Evolutionary conservation across 1,284 basidiomycete genomes (phyloP), one percentile per base, ranked within the genome.

Genomic region (Mycena citricolor): DNA sequence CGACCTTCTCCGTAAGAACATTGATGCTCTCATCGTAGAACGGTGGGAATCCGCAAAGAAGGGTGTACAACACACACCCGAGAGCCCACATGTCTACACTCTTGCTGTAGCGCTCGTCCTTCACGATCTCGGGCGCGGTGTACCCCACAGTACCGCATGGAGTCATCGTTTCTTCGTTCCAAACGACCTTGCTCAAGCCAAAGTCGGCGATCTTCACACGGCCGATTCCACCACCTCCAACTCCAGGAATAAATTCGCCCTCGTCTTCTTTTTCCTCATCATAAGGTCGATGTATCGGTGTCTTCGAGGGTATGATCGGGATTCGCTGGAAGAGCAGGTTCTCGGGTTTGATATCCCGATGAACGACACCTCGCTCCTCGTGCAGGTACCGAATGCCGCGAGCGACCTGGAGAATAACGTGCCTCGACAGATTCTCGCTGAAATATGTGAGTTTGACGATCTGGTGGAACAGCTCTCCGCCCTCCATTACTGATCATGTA

Each of bases 71-170:
- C 17, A 99, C 97, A 65, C 97, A 99, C 22, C 97, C 97, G 29
- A 99, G 71, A 3, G 97, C 97, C 97, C 97, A 99, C 97, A 99
- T 99, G 65, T 99, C 97, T 44, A 99, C 97, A 59, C 88, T 92
- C 71, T 97, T 98, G 64, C 87, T 92, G 65, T 99, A 99, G 20
- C 95, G 81, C 71, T 99, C 94, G 64, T 99, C 97, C 70, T 98
- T 98, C 60, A 99, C 97, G 54, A 99, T 99, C 68, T 99, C 97
- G 2, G 97, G 97, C 4, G 97, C 97, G 3, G 97, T 99, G 69
- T 99, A 99, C 4, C 97, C 97, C 21, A 99, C 95, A 1, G 97
- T 99, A 23, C 97, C 97, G 61, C 97, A 99, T 16, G 97, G 97
- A 20, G 97, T 99, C 88, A 94, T 97, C 8, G 97, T 99, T 66